A percentile compares a stretch with the other conserved stretches of the same genome.
Evolutionary conservation across 768 basidiomycete species (phyloP).

Genomic region (Suillus lakei): DNA sequence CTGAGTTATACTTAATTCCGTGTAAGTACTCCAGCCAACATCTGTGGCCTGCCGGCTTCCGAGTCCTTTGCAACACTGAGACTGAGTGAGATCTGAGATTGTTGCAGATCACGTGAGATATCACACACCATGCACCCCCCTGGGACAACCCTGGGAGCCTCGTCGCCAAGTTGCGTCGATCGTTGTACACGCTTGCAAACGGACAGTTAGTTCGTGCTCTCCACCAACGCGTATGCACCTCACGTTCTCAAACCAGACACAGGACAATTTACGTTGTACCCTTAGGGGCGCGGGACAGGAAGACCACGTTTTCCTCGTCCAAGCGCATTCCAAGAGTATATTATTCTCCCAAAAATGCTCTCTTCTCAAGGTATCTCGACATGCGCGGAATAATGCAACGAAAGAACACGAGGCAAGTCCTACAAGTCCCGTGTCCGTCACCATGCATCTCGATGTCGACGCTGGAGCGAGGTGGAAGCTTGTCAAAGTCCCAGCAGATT

Average conservation of each 20-base stretch:
- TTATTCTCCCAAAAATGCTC: constrained; percentile 24
- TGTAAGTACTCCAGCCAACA: neutral
- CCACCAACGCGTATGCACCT: constrained; percentile 26
- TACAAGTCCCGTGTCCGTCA: constrained; percentile 17
- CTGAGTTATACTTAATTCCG: neutral
- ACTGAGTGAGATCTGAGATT: no score
- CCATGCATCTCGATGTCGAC: constrained; percentile 26
- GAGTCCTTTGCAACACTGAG: no score
- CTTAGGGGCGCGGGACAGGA: constrained; percentile 10
- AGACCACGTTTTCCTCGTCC: constrained; percentile 21
- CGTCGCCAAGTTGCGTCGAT: neutral
- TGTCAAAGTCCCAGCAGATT: constrained; percentile 45
- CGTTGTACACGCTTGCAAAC: neutral
- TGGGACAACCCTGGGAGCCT: neutral
- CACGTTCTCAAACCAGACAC: constrained; percentile 44
- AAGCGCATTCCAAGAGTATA: constrained; percentile 27
- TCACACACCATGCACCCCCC: neutral
- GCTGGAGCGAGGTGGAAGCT: constrained; percentile 50
- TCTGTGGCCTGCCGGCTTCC: neutral
- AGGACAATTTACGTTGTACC: constrained; percentile 27
- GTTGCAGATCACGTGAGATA: neutral
- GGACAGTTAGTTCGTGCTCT: neutral
- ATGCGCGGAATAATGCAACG: constrained; percentile 19
- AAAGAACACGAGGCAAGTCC: constrained; percentile 21
- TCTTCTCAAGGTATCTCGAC: constrained; percentile 21